Conservation (phyloP, 495 filamentous ascomycete genomes). For the Podospora australis region DNA sequence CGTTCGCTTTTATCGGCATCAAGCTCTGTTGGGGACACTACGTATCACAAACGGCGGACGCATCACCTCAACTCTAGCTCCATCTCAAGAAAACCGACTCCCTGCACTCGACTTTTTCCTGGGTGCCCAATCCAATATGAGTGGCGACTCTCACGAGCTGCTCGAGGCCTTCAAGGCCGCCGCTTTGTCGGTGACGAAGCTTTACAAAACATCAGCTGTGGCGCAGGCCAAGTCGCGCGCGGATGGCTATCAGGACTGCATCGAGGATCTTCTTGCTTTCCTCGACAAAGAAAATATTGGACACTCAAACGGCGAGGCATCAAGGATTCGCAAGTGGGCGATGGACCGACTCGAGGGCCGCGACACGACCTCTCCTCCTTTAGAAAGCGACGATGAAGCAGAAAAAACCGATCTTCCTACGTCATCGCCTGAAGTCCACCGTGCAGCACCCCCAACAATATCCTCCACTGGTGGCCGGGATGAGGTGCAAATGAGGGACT, state of each 20-base stretch:
- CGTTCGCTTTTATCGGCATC: too few species aligned
- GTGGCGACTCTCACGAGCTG: conserved; percentile 62
- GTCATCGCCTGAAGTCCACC: conserved; percentile 56
- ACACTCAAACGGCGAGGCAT: conserved; percentile 71
- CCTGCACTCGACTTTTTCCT: not conserved
- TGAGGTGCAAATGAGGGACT: conserved; percentile 43
- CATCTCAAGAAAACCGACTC: not conserved
- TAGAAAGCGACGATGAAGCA: conserved; percentile 71
- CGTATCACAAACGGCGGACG: not conserved
- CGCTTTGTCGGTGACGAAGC: conserved; percentile 88
- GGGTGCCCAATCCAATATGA: conserved; percentile 16
- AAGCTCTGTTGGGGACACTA: too few species aligned
- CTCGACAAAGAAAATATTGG: conserved; percentile 76
- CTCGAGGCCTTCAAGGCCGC: conserved; percentile 86
- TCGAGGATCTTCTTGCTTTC: conserved; percentile 82
- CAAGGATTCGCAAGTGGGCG: conserved; percentile 76
- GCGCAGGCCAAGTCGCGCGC: conserved; percentile 66
- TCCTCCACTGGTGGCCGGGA: conserved; percentile 28
- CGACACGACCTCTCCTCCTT: conserved; percentile 34
- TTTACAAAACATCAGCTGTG: conserved; percentile 83
- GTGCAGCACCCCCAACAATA: conserved; percentile 41
- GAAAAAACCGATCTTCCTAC: conserved; percentile 44
- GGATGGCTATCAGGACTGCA: conserved; percentile 86
- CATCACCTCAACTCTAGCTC: not conserved
- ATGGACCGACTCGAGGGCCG: conserved; percentile 67